Percentiles rank a stretch among this genome's conserved stretches.
Conservation (phyloP, 257 asterid genomes). For the Plantago ovata region DNA sequence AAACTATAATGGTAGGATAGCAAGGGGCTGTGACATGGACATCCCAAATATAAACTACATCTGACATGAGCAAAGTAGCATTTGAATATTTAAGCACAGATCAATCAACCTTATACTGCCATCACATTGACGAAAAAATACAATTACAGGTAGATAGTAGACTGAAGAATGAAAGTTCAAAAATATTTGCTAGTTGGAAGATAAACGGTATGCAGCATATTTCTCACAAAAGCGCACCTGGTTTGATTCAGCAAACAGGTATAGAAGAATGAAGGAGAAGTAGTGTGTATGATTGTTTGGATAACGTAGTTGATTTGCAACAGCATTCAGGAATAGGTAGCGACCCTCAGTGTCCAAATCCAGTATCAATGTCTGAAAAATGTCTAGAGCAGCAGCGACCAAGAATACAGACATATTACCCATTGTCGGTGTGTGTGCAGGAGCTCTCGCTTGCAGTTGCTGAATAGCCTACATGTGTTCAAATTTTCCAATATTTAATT, state of each 20-base stretch:
- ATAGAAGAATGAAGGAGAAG: constrained; percentile 86
- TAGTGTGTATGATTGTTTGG: constrained; percentile 96
- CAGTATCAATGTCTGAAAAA: constrained; percentile 70
- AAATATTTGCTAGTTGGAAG: not conserved
- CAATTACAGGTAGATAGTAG: too few species aligned
- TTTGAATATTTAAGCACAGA: not conserved
- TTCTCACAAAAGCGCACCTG: constrained; percentile 40
- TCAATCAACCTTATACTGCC: not conserved
- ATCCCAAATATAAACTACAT: not conserved
- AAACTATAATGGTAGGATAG: too few species aligned
- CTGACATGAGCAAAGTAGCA: not conserved
- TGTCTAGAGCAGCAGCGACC: constrained; percentile 86
- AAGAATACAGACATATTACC: constrained; percentile 55
- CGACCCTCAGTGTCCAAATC: constrained; percentile 97
- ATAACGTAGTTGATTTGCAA: constrained; percentile 94
- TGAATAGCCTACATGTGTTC: constrained; percentile 57
- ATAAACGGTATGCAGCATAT: not conserved
- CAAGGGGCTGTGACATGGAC: too few species aligned
- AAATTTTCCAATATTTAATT: constrained; percentile 7
- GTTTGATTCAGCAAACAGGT: constrained; percentile 75
- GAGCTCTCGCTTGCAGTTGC: constrained; percentile 71
- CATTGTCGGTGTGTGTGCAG: constrained; percentile 67
- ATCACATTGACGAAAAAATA: not conserved
- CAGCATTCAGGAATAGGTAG: constrained; percentile 85
- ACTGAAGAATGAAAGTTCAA: too few species aligned